Conservation (phyloP, 495 filamentous ascomycete species). For the Aspergillus kassunensis region DNA sequence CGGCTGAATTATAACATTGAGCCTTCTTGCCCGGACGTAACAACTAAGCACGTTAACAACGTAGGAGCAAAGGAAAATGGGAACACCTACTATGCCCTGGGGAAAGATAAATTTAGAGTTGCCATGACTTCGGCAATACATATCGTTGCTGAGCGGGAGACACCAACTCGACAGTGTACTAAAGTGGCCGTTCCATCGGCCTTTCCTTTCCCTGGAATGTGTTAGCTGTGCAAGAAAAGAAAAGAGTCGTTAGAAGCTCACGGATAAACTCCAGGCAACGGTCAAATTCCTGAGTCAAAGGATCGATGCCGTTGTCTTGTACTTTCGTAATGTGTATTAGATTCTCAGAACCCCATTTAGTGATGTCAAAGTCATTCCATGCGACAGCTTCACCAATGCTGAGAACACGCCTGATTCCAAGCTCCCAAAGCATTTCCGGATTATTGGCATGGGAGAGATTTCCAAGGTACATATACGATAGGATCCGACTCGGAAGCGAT, state of each 20-base stretch:
- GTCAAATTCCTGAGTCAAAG: conserved; percentile 81
- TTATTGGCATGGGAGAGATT: conserved; percentile 94
- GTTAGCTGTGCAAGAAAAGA: conserved; percentile 5
- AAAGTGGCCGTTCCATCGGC: conserved; percentile 75
- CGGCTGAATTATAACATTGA: conserved; percentile 73
- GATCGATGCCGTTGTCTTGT: conserved; percentile 95
- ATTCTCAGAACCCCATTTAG: conserved; percentile 68
- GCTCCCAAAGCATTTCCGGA: conserved; percentile 66
- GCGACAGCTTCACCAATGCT: conserved; percentile 89
- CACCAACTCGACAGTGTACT: conserved; percentile 94
- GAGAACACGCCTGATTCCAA: conserved; percentile 84
- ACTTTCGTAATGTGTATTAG: conserved; percentile 75
- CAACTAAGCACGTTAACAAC: conserved; percentile 49
- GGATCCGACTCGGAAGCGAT: conserved; percentile 79
- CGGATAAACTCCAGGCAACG: conserved; percentile 89
- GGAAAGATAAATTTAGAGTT: conserved; percentile 71
- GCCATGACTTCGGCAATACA: conserved; percentile 98
- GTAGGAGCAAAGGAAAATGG: background rate
- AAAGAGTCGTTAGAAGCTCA: conserved; percentile 39
- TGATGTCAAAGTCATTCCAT: conserved; percentile 67
- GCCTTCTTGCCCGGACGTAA: conserved; percentile 84
- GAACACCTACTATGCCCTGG: conserved; percentile 72
- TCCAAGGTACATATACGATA: conserved; percentile 94
- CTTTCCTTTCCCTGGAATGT: conserved; percentile 64
- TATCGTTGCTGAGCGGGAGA: conserved; percentile 91